Percentiles rank a stretch among this genome's conserved stretches.
Conservation (phyloP, 1,284 basidiomycete genomes). For the Fomitopsis pinicola region DNA sequence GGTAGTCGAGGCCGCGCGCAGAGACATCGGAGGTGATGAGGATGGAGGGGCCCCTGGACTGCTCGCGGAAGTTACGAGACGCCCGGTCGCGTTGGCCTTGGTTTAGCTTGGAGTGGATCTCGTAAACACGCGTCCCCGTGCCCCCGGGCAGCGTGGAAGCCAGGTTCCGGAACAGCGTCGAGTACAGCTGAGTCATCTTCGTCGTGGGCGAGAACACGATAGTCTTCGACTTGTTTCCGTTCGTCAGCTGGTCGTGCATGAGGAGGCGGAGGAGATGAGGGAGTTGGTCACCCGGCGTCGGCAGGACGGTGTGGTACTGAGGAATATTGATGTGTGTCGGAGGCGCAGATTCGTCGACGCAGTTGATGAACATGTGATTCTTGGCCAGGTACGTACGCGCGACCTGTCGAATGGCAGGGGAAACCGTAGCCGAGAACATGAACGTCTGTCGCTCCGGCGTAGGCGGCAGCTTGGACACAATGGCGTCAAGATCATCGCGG, state of each 20-base stretch:
- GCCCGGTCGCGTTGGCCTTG: constrained; percentile 65
- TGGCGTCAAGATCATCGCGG: constrained; percentile 82
- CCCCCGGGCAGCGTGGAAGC: constrained; percentile 43
- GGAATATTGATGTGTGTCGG: constrained; percentile 79
- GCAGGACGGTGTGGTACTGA: constrained; percentile 80
- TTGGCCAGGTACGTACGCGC: constrained; percentile 47
- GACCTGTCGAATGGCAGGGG: constrained; percentile 58
- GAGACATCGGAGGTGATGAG: constrained; percentile 90
- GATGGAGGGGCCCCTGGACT: constrained; percentile 57
- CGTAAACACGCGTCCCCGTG: constrained; percentile 56
- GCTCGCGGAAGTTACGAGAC: constrained; percentile 65
- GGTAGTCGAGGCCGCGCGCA: constrained; percentile 89
- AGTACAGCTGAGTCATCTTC: constrained; percentile 78
- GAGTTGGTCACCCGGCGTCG: constrained; percentile 66
- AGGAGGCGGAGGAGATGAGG: constrained; percentile 80
- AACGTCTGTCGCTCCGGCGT: constrained; percentile 80
- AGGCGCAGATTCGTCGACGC: constrained; percentile 45
- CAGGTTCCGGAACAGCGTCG: constrained; percentile 58
- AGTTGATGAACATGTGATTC: constrained; percentile 64
- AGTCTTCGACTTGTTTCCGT: constrained; percentile 70
- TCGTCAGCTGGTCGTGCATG: constrained; percentile 84
- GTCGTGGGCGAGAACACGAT: constrained; percentile 92
- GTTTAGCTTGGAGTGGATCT: constrained; percentile 83
- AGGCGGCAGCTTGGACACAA: constrained; percentile 66
- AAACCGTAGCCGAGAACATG: constrained; percentile 91